Base-by-base conservation (phyloP, 2,329 filamentous ascomycete species). In the Hypoxylon rubiginosum region DNA sequence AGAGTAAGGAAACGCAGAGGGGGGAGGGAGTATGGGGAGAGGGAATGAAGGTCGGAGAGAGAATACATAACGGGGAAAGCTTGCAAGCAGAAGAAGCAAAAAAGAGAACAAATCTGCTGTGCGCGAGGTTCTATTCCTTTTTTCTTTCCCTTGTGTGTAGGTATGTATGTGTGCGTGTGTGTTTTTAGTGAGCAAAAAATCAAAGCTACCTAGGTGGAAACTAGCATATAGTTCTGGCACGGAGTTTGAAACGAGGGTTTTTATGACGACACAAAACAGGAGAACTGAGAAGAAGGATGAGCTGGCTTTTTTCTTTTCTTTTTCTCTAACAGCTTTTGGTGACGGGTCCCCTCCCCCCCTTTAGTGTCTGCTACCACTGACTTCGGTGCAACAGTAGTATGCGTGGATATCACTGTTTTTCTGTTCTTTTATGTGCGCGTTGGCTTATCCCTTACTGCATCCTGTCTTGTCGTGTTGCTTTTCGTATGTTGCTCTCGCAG, bases 171-270 rank as follows among this genome's bases (percentile, higher is more conserved):
- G n/a, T n/a, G n/a, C n/a, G n/a, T 28, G 26, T 28, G 3, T 28
- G 26, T 28, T 28, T 7, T 28, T 28, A 28, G 3, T 28, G 26
- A 28, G 26, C 3, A 7, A 28, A 28, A 7, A 3, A 28, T 28
- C 4, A 28, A 28, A 28, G 26, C 26, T 28, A 56, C 43, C 30
- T 48, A 17, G 51, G 51, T 45, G 56, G 49, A 43, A 48, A 63
- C 55, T 28, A 64, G 56, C 64, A 67, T 67, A 45, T 45, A 49
- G 41, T 55, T 67, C 30, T 28, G 58, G 58, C 54, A 51, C 50
- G 61, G 61, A 53, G 62, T 62, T 52, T 21, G 15, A n/a, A 41
- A 55, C 32, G 46, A 6, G 39, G n/a, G 57, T 58, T 17, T 39
- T 28, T 30, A 2, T 3, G 3, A 28, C 30, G 19, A 49, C 21